phyloP scores from a whole-genome alignment of 495 filamentous ascomycete species.

The Stereocaulon alpinum region DNA sequence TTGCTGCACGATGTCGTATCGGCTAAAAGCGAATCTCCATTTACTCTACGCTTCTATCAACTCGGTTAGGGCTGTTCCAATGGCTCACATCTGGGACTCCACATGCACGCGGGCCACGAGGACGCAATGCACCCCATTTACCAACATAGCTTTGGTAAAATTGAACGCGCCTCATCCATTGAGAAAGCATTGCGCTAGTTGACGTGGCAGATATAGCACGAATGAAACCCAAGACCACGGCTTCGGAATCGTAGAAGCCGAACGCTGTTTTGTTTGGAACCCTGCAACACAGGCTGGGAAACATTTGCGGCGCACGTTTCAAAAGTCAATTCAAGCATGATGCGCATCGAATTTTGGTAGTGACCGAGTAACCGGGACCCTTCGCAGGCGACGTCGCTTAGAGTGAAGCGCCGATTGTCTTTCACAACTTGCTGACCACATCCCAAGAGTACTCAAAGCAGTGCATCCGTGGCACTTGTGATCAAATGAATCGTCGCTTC shows the following conservation, averaged over 20 bases:
- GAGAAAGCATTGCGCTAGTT: conserved; percentile 2
- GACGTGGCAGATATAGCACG: conserved; percentile 10
- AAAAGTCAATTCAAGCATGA: neutral
- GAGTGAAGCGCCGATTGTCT: neutral
- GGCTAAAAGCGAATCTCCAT: neutral
- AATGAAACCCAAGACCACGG: conserved; percentile 2
- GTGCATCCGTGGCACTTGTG: too few species aligned
- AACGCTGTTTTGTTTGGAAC: neutral
- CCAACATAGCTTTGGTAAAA: neutral
- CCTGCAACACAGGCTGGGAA: neutral
- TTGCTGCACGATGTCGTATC: neutral
- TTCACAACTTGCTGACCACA: too few species aligned
- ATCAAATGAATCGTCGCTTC: too few species aligned
- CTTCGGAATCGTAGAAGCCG: neutral
- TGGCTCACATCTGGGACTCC: neutral
- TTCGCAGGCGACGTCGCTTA: conserved; percentile 5
- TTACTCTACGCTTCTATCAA: neutral
- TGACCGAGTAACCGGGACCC: neutral
- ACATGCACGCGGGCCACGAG: neutral
- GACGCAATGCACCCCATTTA: neutral
- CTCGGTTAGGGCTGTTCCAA: neutral
- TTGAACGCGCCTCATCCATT: neutral
- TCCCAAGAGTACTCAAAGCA: too few species aligned
- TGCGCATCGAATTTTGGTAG: neutral
- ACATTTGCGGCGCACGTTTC: neutral